phyloP scores from a whole-genome alignment of 768 basidiomycete genomes.

The Calocybe cyanea region DNA sequence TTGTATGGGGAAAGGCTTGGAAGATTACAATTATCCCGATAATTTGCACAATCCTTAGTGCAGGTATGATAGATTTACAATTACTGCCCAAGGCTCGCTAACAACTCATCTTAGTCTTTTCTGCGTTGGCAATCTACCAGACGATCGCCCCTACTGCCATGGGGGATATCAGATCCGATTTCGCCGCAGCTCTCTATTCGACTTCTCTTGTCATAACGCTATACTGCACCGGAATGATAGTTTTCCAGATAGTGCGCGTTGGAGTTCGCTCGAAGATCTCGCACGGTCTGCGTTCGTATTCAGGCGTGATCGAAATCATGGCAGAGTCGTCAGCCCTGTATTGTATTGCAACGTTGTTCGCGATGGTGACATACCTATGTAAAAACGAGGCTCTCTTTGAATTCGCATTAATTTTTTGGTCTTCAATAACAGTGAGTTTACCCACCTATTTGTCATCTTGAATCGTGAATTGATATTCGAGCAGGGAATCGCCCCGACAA shows the following conservation, averaged over 20 bases:
- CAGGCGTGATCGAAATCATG: conserved; percentile 15
- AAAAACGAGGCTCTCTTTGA: conserved; percentile 15
- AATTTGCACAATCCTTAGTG: conserved; percentile 13
- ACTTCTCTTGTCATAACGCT: conserved; percentile 14
- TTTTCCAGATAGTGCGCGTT: conserved; percentile 11
- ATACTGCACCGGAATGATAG: conserved; percentile 14
- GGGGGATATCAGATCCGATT: conserved; percentile 13
- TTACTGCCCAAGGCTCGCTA: background rate
- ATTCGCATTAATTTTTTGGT: conserved; percentile 17
- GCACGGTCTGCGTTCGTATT: conserved; percentile 11
- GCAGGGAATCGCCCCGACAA: conserved; percentile 16
- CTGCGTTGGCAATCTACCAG: conserved; percentile 11
- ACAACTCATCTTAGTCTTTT: conserved; percentile 8
- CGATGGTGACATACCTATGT: conserved; percentile 10
- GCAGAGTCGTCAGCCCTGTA: conserved; percentile 15
- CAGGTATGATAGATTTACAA: conserved; percentile 3
- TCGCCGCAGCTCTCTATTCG: conserved; percentile 14
- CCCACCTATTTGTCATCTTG: no score
- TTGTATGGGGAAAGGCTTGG: conserved; percentile 14
- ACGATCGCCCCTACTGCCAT: conserved; percentile 12
- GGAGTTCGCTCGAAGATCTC: background rate
- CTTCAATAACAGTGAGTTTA: conserved; percentile 14
- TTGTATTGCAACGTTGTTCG: conserved; percentile 17
- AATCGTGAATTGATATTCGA: background rate
- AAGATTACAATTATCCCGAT: conserved; percentile 5